A percentile compares a stretch with the other conserved stretches of the same genome.
Evolutionary conservation across 345 rosid genomes (phyloP).

Genomic region (Eucalyptus regnans): DNA sequence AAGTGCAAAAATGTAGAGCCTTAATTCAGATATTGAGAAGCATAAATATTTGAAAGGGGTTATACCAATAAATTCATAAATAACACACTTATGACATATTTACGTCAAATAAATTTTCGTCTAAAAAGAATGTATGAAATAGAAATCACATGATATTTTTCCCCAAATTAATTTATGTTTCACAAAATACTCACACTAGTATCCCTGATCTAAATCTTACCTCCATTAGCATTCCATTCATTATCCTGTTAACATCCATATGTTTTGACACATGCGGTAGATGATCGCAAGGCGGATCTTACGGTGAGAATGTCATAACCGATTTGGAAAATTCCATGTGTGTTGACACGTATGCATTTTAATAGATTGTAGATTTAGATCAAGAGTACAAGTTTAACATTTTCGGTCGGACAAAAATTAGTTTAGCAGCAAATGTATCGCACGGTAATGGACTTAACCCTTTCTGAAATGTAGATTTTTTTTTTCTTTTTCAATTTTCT

Average conservation of each 20-base stretch:
- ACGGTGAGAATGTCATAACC: rapidly evolving
- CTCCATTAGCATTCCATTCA: not conserved
- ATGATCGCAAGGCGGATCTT: not conserved
- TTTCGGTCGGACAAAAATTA: not conserved
- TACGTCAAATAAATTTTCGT: rapidly evolving
- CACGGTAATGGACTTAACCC: not conserved
- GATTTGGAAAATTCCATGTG: rapidly evolving
- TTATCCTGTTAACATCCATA: not conserved
- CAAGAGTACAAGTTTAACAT: not conserved
- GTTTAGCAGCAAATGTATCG: not conserved
- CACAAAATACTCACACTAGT: not conserved
- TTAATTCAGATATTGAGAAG: not conserved
- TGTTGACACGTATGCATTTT: not conserved
- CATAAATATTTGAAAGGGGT: not conserved
- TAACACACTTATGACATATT: not conserved
- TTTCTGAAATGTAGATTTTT: not conserved
- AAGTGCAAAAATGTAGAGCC: not conserved
- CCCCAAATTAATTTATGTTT: not conserved
- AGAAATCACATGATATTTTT: too few species aligned
- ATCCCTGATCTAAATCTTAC: not conserved
- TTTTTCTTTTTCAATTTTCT: not conserved
- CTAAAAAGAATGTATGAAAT: not conserved
- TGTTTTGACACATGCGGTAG: not conserved
- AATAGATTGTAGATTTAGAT: not conserved
- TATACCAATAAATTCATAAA: not conserved